Evolutionary conservation across 495 filamentous ascomycete genomes (phyloP).

Genomic region (Penicillium pancosmium): DNA sequence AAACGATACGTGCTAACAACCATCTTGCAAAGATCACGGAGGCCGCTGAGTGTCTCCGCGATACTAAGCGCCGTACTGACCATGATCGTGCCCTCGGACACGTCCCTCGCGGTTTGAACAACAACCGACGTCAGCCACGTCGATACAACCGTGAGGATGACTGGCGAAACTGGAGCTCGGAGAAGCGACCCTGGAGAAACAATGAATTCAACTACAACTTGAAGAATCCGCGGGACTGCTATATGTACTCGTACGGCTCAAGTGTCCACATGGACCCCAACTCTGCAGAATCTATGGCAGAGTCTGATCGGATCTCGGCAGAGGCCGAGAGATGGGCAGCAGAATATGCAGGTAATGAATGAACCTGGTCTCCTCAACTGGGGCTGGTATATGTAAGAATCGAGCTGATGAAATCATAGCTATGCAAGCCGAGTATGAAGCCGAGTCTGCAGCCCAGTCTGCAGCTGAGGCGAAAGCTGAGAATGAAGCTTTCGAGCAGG

Average conservation of each 20-base stretch:
- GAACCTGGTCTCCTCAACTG: neutral
- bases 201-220: neutral
- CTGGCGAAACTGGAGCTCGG: neutral
- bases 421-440: constrained; percentile 10
- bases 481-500: neutral
- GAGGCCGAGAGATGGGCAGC: constrained; percentile 20
- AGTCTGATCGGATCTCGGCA: constrained; percentile 17
- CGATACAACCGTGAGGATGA: neutral
- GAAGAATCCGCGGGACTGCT: constrained; percentile 12
- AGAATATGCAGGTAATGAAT: constrained; percentile 14
- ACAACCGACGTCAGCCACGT: neutral
- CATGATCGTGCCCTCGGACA: constrained; percentile 27
- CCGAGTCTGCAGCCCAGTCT: neutral
- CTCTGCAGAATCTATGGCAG: constrained; percentile 28
- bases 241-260: constrained; percentile 36
- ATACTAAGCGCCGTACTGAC: constrained; percentile 26
- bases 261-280: constrained; percentile 39
- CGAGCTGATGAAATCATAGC: constrained; percentile 2
- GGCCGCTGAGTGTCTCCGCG: constrained; percentile 43
- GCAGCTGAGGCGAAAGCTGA: neutral
- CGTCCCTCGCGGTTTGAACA: neutral
- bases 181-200: neutral
- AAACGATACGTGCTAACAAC: neutral
- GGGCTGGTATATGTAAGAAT: constrained; percentile 11
- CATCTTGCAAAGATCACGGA: constrained; percentile 35